phyloP scores from a whole-genome alignment of 2,329 filamentous ascomycete genomes.

The Claviceps lovelessii region DNA sequence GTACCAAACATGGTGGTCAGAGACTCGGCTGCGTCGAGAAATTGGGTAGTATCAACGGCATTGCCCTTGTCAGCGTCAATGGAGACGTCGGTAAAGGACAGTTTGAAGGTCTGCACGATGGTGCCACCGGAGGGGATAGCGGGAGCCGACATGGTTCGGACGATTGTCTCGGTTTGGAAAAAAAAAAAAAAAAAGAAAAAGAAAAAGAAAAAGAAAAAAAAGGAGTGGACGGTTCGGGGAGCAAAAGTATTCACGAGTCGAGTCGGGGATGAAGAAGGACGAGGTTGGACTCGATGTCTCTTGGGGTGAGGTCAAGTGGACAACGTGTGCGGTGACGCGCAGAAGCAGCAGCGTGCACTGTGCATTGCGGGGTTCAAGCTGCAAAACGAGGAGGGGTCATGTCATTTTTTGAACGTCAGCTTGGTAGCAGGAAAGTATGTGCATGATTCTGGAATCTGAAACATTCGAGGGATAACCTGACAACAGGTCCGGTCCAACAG shows the following conservation, averaged over 20 bases:
- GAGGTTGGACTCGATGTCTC: not conserved
- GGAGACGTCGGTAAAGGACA: constrained; percentile 71
- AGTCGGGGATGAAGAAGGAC: not conserved
- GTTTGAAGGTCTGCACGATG: constrained; percentile 73
- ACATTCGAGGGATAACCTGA: no score
- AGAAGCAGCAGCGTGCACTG: no score
- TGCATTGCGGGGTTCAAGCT: not conserved
- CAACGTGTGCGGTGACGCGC: not conserved
- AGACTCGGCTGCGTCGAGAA: constrained; percentile 81
- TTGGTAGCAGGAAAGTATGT: no score
- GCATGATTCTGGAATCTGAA: no score
- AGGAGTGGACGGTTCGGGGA: not conserved
- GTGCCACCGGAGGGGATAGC: constrained; percentile 52
- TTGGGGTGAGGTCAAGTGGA: not conserved
- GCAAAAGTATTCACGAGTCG: not conserved
- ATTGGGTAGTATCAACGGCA: constrained; percentile 69
- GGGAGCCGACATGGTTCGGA: constrained; percentile 33
- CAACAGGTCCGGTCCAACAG: no score
- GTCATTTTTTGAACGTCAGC: no score
- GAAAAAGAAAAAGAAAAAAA: no score
- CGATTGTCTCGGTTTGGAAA: not conserved
- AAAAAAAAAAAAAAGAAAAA: no score
- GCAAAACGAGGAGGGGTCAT: not conserved
- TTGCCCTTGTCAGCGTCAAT: constrained; percentile 59
- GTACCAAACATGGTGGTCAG: constrained; percentile 75